phyloP scores from a whole-genome alignment of 495 filamentous ascomycete species.

The Antarctomyces pellizariae region DNA sequence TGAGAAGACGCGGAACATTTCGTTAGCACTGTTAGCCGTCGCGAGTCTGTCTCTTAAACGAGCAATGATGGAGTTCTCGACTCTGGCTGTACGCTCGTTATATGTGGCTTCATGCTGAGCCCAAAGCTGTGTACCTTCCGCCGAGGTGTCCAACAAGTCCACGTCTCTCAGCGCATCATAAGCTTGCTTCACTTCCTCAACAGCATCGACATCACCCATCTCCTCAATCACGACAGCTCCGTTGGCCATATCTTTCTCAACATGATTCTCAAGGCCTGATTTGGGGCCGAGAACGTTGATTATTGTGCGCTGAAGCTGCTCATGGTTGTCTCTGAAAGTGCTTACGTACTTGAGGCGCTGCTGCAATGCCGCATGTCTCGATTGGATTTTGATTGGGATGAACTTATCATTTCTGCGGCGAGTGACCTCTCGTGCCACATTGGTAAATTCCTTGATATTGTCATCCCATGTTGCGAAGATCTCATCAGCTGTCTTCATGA shows the following conservation, averaged over 20 bases:
- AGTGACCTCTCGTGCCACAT: conserved; percentile 82
- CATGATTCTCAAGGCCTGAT: conserved; percentile 22
- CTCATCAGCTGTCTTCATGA: conserved; percentile 60
- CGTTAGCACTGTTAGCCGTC: conserved; percentile 85
- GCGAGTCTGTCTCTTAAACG: conserved; percentile 79
- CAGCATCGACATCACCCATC: conserved; percentile 94
- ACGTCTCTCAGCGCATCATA: conserved; percentile 85
- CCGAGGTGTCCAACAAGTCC: conserved; percentile 78
- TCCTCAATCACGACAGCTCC: conserved; percentile 62
- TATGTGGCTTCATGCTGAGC: conserved; percentile 81
- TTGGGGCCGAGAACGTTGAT: conserved; percentile 77
- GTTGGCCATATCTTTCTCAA: conserved; percentile 23
- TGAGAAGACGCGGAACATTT: conserved; percentile 99
- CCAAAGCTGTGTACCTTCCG: conserved; percentile 75
- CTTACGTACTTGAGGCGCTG: conserved; percentile 79
- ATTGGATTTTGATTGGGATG: conserved; percentile 85
- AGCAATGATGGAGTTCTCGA: conserved; percentile 98
- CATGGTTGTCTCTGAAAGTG: conserved; percentile 85
- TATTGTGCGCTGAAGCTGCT: conserved; percentile 89
- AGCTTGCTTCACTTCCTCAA: conserved; percentile 83
- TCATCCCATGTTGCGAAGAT: conserved; percentile 92
- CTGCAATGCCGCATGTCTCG: conserved; percentile 66
- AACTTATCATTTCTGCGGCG: conserved; percentile 84
- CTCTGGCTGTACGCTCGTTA: conserved; percentile 85
- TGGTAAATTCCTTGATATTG: conserved; percentile 89